Evolutionary conservation across 176 grass and related monocot species (phyloP).

Genomic region (Oryza meyeriana): DNA sequence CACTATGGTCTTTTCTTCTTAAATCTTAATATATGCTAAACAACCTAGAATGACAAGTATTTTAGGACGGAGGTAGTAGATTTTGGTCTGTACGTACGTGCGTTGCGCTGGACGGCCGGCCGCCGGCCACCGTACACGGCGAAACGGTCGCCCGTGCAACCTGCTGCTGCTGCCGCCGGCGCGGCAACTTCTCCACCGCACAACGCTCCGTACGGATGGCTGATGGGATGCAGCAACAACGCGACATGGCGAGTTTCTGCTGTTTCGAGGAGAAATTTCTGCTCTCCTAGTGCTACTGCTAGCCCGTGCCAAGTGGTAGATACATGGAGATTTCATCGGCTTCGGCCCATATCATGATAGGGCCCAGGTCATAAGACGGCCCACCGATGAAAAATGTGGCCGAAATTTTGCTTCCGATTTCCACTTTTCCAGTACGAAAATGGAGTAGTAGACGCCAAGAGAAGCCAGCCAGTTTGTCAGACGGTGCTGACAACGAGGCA

Average conservation of each 20-base stretch:
- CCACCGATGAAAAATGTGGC: not conserved
- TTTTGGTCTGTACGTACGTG: not conserved
- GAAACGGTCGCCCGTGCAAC: not conserved
- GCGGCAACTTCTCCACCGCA: not conserved
- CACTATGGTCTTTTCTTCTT: too few species aligned
- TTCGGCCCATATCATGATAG: not conserved
- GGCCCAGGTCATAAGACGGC: not conserved
- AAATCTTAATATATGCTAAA: too few species aligned
- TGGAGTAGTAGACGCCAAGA: not conserved
- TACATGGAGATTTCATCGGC: not conserved
- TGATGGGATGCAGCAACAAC: not conserved
- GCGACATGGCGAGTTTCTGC: not conserved
- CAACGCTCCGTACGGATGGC: not conserved
- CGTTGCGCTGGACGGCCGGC: not conserved
- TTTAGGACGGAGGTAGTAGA: too few species aligned
- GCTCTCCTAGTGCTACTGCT: not conserved
- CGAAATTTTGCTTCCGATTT: not conserved
- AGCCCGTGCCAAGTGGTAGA: not conserved
- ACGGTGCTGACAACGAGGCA: not conserved
- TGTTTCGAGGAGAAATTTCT: not conserved
- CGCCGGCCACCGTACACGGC: not conserved
- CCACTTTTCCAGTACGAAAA: not conserved
- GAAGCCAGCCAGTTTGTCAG: not conserved
- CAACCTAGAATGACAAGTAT: too few species aligned
- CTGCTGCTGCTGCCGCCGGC: not conserved